A percentile compares a stretch with the other conserved stretches of the same genome.
phyloP scores from a whole-genome alignment of 2,329 filamentous ascomycete genomes.

The Dendrostoma leiphaemia region DNA sequence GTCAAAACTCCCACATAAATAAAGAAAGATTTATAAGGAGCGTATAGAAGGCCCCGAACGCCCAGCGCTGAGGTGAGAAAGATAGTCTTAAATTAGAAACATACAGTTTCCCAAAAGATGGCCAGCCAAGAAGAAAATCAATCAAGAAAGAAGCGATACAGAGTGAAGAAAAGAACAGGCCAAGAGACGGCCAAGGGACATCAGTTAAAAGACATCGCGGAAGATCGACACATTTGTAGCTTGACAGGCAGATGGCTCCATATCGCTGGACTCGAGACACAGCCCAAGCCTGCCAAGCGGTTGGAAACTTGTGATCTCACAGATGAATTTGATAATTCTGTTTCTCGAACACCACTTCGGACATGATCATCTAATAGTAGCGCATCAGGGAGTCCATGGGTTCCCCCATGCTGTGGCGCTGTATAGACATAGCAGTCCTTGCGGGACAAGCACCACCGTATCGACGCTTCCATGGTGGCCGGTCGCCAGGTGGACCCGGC shows the following conservation, averaged over 20 bases:
- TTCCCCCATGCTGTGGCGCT: not conserved
- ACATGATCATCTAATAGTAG: conserved; percentile 1
- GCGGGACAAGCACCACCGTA: no score
- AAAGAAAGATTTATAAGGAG: not conserved
- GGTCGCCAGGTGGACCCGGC: not conserved
- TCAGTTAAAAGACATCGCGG: not conserved
- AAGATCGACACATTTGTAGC: not conserved
- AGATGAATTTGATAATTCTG: not conserved
- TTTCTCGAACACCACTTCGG: not conserved
- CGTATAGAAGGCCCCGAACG: not conserved
- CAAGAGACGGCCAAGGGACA: not conserved
- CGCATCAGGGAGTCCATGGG: not conserved
- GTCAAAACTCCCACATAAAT: not conserved
- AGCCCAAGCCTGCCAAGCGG: conserved; percentile 7
- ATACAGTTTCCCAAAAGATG: conserved; percentile 3
- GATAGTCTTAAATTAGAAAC: not conserved
- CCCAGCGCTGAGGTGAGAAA: conserved; percentile 10
- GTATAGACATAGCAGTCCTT: no score
- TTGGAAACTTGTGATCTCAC: conserved; percentile 1
- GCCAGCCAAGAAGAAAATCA: conserved; percentile 7
- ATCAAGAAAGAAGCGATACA: not conserved
- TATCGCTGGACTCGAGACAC: conserved; percentile 1
- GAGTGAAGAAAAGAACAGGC: not conserved
- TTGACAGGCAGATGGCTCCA: not conserved
- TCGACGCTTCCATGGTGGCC: no score